Conservation (phyloP, 441 rosid genomes). For the Dalechampia spathulata region DNA sequence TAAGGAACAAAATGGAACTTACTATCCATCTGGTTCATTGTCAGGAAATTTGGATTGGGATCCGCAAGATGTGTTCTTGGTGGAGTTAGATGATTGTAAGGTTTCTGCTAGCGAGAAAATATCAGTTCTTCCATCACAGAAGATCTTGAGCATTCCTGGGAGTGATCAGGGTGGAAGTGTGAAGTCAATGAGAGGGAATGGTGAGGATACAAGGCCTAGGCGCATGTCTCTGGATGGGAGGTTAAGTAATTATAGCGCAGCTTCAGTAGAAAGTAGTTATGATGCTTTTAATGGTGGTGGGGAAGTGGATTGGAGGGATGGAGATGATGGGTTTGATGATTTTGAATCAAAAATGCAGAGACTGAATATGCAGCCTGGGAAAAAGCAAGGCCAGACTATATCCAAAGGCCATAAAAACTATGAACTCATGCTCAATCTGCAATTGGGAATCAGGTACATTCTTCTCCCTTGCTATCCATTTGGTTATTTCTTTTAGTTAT, state of each 20-base stretch:
- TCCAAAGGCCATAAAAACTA: constrained; percentile 91
- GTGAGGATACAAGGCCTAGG: constrained; percentile 26
- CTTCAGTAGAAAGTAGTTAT: constrained; percentile 15
- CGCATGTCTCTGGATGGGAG: constrained; percentile 62
- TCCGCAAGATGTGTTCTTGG: constrained; percentile 54
- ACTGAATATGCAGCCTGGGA: constrained; percentile 41
- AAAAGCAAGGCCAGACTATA: constrained; percentile 76
- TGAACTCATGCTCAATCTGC: constrained; percentile 96
- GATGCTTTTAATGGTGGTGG: constrained; percentile 15
- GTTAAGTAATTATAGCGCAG: constrained; percentile 32
- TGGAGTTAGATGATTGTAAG: constrained; percentile 45
- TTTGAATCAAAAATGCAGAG: constrained; percentile 20
- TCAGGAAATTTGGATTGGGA: constrained; percentile 60
- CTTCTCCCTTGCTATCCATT: not conserved
- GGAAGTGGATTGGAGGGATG: constrained; percentile 29
- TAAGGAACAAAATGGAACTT: constrained; percentile 67
- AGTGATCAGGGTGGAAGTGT: constrained; percentile 24
- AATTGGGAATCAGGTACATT: constrained; percentile 85
- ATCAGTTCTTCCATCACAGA: constrained; percentile 70
- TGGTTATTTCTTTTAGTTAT: too few relatives aligned
- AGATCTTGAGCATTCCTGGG: constrained; percentile 50
- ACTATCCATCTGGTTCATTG: constrained; percentile 53
- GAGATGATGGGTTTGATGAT: constrained; percentile 43
- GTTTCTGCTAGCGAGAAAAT: constrained; percentile 52
- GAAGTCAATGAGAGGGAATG: constrained; percentile 23